Evolutionary conservation across 192 early-diverging fungal species (phyloP), one percentile per base, ranked within the genome.

Genomic region (Globomyces pollinis-pini): DNA sequence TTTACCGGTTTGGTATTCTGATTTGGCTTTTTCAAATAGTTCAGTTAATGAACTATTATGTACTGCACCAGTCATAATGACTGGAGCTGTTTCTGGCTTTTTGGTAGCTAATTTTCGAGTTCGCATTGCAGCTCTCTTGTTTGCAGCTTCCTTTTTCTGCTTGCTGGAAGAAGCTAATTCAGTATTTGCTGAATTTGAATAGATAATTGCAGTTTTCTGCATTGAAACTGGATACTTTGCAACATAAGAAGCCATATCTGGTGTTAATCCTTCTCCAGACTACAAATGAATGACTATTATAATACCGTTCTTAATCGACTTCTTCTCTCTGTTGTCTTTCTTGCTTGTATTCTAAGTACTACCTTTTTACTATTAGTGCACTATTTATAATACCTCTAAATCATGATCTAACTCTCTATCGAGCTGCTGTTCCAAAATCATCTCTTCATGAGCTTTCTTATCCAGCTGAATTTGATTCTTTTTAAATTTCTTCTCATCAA

Each of bases 161-260:
- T 43, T 38, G 11, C 36, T 58, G 15, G 65, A 45, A 2, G 67
- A 54, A 57, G 60, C 61, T 23, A 63, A 49, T 21, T 73, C 69
- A n/a, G 68, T 65, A 12, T 49, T 26, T 64, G 47, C 15, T 33
- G 30, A 30, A 15, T 16, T 2, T 33, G 50, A 26, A 21, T 78
- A 80, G 1, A 80, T 65, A 8, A 80, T 42, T 15, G 72, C 78
- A 16, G 78, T 80, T 33, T 62, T 60, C 34, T 72, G 68, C 78
- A 80, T 80, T n/a, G 71, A 66, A 5, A 70, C 35, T 11, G 78
- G 78, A 61, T 74, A 80, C 7, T 71, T 32, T 4, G 54, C n/a
- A 1, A 77, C 44, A 26, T n/a, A n/a, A n/a, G n/a, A n/a, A n/a
- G n/a, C n/a, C n/a, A 60, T 61, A 75, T 69, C 20, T 74, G 69